phyloP scores from a whole-genome alignment of 2,329 filamentous ascomycete genomes.

The Erysiphe neolycopersici region DNA sequence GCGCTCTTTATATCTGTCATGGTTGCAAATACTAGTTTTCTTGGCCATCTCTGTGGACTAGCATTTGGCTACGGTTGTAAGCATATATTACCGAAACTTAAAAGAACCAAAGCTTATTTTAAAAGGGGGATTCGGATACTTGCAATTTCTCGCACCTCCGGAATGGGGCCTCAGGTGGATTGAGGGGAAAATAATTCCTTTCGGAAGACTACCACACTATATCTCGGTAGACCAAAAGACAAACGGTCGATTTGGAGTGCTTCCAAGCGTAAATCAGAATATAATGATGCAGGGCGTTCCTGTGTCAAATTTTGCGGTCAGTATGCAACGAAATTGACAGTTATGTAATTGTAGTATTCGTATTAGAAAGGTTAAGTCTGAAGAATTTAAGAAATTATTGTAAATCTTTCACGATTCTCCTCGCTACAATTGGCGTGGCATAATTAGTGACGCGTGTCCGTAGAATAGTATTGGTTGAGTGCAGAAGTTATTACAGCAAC shows the following conservation, averaged over 20 bases:
- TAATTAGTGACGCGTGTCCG: no score
- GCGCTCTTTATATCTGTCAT: conserved; percentile 50
- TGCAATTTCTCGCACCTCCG: conserved; percentile 71
- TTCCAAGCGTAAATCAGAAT: conserved; percentile 29
- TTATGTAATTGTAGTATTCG: no score
- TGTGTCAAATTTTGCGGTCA: no score
- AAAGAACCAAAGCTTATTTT: neutral
- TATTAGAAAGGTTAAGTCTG: no score
- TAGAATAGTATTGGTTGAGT: no score
- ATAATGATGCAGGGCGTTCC: neutral
- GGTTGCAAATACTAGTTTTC: conserved; percentile 53
- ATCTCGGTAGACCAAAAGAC: conserved; percentile 91
- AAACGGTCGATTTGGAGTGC: conserved; percentile 70
- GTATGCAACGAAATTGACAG: no score
- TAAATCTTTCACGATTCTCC: no score
- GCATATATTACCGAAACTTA: conserved; percentile 12
- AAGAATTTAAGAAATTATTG: no score
- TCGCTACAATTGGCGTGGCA: no score
- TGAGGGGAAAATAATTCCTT: conserved; percentile 64
- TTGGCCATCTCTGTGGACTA: conserved; percentile 72
- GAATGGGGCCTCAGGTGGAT: conserved; percentile 73
- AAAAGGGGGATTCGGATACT: conserved; percentile 57
- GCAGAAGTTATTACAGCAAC: no score
- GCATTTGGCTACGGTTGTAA: conserved; percentile 63
- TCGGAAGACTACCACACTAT: conserved; percentile 68